Conservation (phyloP, 2,329 filamentous ascomycete species). For the Sporothrix brasiliensis region DNA sequence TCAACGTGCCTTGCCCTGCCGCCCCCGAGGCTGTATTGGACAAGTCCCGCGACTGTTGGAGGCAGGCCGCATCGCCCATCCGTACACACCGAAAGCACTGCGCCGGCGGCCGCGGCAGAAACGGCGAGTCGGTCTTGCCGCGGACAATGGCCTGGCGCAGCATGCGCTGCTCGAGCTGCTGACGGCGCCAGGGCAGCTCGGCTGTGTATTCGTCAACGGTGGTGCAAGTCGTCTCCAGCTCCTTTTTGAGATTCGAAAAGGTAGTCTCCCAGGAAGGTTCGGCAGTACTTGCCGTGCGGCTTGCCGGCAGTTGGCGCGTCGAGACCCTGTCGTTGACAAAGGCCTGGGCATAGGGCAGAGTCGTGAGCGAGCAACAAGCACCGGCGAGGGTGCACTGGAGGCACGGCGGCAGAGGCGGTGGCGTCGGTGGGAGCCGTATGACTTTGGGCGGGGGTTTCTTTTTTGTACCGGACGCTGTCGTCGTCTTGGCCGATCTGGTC, state of each 20-base stretch:
- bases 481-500: background rate
- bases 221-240: background rate
- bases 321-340: slow-evolving; percentile 29
- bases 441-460: background rate
- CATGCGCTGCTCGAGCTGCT: slow-evolving; percentile 29
- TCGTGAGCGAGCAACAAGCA: slow-evolving; percentile 35
- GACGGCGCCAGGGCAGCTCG: slow-evolving; percentile 26
- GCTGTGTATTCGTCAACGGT: background rate
- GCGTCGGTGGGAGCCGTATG: slow-evolving; percentile 25
- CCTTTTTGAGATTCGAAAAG: background rate
- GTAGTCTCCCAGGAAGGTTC: background rate
- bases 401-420: slow-evolving; percentile 34
- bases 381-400: slow-evolving; percentile 34
- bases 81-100: slow-evolving; percentile 33
- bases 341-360: slow-evolving; percentile 26
- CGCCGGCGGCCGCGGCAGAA: slow-evolving; percentile 27
- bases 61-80: slow-evolving; percentile 30
- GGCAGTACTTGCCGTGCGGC: background rate
- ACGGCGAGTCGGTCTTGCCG: slow-evolving; percentile 30
- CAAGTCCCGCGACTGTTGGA: slow-evolving; percentile 35
- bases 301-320: slow-evolving; percentile 3
- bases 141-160: slow-evolving; percentile 24
- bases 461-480: background rate
- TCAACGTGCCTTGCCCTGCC: background rate
- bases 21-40: background rate